Evolutionary conservation across 306 rosid genomes (phyloP).

Genomic region (Cicer pinnatifidum): DNA sequence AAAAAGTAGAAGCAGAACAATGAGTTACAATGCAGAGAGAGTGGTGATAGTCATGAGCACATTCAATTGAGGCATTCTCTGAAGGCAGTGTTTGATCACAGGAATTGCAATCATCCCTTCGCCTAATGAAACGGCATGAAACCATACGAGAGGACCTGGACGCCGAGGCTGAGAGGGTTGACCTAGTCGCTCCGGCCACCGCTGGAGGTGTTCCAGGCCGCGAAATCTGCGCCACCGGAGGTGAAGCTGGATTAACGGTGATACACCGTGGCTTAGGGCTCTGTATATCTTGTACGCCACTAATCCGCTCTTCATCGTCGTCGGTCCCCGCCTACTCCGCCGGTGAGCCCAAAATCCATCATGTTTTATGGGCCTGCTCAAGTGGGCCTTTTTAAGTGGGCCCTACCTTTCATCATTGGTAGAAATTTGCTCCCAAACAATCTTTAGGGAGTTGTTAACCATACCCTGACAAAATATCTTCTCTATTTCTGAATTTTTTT

Average conservation of each 20-base stretch:
- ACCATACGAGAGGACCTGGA: conserved; percentile 78
- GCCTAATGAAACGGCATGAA: conserved; percentile 95
- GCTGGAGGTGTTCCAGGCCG: conserved; percentile 66
- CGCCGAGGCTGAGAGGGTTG: conserved; percentile 68
- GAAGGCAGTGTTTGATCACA: conserved; percentile 72
- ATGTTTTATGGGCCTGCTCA: not conserved
- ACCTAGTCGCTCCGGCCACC: conserved; percentile 89
- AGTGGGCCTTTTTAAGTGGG: not conserved
- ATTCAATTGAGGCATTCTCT: conserved; percentile 64
- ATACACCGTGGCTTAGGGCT: conserved; percentile 62
- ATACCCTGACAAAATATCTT: no score
- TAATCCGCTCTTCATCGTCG: conserved; percentile 58
- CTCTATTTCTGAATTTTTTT: no score
- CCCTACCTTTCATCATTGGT: no score
- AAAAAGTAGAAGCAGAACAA: not conserved
- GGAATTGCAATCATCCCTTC: conserved; percentile 94
- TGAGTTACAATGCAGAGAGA: conserved; percentile 77
- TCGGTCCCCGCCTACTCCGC: conserved; percentile 45
- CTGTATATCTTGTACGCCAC: conserved; percentile 66
- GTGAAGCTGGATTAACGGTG: conserved; percentile 71
- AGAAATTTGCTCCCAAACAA: no score
- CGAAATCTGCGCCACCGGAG: conserved; percentile 68
- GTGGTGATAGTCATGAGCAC: conserved; percentile 80
- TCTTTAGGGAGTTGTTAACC: no score
- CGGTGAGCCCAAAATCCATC: conserved; percentile 3